Evolutionary conservation across 2,329 filamentous ascomycete species (phyloP).

Genomic region (Ceratocystis eucalypticola): DNA sequence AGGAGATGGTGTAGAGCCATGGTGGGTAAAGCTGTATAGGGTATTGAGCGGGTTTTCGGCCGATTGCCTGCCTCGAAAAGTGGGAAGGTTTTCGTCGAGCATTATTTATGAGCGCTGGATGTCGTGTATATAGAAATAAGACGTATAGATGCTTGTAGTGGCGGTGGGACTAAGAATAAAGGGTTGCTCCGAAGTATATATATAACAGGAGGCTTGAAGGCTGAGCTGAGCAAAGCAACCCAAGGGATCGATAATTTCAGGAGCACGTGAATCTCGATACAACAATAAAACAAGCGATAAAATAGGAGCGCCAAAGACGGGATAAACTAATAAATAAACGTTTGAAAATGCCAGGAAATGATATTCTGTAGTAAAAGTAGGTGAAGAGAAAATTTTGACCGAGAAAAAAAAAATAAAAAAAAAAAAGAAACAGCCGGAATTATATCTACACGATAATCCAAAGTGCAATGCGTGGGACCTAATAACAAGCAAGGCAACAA

Average conservation of each 20-base stretch:
- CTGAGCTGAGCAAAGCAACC: background rate
- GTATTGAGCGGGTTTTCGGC: constrained; percentile 42
- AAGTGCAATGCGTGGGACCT: background rate
- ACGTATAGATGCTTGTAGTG: background rate
- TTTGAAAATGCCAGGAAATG: background rate
- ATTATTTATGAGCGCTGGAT: constrained; percentile 33
- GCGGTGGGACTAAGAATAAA: background rate
- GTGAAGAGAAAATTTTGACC: background rate
- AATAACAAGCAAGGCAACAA: background rate
- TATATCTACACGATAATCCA: background rate
- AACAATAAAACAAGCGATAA: background rate
- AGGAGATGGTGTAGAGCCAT: constrained; percentile 66
- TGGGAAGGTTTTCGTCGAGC: constrained; percentile 91
- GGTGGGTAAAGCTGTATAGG: constrained; percentile 48
- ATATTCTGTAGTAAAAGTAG: background rate
- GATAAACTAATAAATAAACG: background rate
- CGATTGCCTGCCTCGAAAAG: constrained; percentile 41
- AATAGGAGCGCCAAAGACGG: background rate
- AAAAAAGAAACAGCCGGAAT: background rate
- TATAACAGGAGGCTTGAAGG: background rate
- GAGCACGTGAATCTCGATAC: background rate
- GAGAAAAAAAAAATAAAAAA: background rate
- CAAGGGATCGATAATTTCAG: background rate
- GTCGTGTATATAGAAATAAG: background rate
- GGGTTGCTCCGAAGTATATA: background rate